Evolutionary conservation across 106 monocot species (phyloP).

Genomic region (Hemerocallis citrina): DNA sequence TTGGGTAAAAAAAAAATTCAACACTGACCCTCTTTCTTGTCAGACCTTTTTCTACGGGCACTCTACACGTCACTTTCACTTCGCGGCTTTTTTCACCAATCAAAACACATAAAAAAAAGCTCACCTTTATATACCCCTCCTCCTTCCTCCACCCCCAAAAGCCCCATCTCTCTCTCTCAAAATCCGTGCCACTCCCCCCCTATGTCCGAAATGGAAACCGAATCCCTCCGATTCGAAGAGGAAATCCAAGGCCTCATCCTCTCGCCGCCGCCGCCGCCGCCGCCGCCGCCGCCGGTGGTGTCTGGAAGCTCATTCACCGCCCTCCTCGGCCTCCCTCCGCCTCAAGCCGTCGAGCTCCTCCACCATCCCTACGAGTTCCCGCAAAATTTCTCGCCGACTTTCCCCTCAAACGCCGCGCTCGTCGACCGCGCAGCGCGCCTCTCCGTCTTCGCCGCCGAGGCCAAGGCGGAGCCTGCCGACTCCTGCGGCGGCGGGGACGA

Average conservation of each 20-base stretch:
- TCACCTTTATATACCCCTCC: neutral
- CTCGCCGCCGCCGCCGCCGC: slow-evolving; percentile 2
- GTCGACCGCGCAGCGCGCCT: slow-evolving; percentile 76
- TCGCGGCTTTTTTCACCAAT: neutral
- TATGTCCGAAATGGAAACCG: slow-evolving; percentile 27
- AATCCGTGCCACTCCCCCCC: neutral
- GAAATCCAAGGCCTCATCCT: slow-evolving; percentile 62
- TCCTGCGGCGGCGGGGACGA: slow-evolving; percentile 33
- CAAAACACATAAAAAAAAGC: neutral
- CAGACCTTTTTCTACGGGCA: neutral
- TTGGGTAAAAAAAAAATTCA: too few species aligned
- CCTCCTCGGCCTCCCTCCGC: slow-evolving; percentile 56
- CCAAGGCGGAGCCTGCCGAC: slow-evolving; percentile 43
- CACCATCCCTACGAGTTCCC: slow-evolving; percentile 20
- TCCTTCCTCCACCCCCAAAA: neutral
- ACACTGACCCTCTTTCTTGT: too few species aligned
- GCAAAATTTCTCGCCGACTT: slow-evolving; percentile 43
- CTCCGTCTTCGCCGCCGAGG: slow-evolving; percentile 8
- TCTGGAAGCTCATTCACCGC: slow-evolving; percentile 49
- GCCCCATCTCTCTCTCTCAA: neutral
- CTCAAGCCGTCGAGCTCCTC: slow-evolving; percentile 69
- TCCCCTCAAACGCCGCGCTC: slow-evolving; percentile 64
- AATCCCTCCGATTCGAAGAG: slow-evolving; percentile 51
- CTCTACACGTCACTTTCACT: neutral
- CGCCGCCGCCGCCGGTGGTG: slow-evolving; percentile 1